Evolutionary conservation across 805 yeast genomes (phyloP).

Genomic region (Yamadazyma endophytica): DNA sequence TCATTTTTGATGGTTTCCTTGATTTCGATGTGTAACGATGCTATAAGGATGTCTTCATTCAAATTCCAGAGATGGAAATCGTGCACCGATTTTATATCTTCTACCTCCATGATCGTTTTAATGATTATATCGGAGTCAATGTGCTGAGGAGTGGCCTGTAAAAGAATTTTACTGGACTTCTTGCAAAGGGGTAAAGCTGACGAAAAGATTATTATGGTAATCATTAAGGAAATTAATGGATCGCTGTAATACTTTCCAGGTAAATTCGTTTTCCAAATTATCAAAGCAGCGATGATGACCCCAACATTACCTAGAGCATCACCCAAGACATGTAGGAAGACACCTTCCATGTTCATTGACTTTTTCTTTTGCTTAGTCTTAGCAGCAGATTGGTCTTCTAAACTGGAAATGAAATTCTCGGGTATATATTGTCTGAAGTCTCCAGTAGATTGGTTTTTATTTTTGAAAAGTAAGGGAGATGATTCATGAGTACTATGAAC

Average conservation of each 20-base stretch:
- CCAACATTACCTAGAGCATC: slow-evolving; percentile 96
- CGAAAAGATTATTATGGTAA: slow-evolving; percentile 83
- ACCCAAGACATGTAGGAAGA: slow-evolving; percentile 89
- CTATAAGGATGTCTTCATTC: slow-evolving; percentile 80
- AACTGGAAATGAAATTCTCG: slow-evolving; percentile 40
- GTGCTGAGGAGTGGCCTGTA: slow-evolving; percentile 90
- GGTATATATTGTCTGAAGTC: slow-evolving; percentile 40
- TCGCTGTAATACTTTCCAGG: slow-evolving; percentile 85
- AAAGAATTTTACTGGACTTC: slow-evolving; percentile 77
- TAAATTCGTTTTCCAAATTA: slow-evolving; percentile 91
- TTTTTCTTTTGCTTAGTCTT: slow-evolving; percentile 29
- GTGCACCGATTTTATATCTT: slow-evolving; percentile 80
- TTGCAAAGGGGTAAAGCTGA: slow-evolving; percentile 88
- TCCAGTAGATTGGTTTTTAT: slow-evolving; percentile 6
- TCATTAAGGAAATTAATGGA: slow-evolving; percentile 79
- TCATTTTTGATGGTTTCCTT: slow-evolving; percentile 45
- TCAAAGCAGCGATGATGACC: slow-evolving; percentile 82
- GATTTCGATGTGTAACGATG: slow-evolving; percentile 84
- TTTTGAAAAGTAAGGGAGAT: slow-evolving; percentile 2
- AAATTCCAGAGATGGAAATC: slow-evolving; percentile 97
- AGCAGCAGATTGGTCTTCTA: slow-evolving; percentile 10
- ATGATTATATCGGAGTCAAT: slow-evolving; percentile 73
- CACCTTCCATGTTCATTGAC: slow-evolving; percentile 97
- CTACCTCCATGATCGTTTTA: slow-evolving; percentile 59
- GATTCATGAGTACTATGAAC: slow-evolving; percentile 2